Base-by-base conservation (phyloP, 2,329 filamentous ascomycete genomes). In the Diplodia scrobiculata region DNA sequence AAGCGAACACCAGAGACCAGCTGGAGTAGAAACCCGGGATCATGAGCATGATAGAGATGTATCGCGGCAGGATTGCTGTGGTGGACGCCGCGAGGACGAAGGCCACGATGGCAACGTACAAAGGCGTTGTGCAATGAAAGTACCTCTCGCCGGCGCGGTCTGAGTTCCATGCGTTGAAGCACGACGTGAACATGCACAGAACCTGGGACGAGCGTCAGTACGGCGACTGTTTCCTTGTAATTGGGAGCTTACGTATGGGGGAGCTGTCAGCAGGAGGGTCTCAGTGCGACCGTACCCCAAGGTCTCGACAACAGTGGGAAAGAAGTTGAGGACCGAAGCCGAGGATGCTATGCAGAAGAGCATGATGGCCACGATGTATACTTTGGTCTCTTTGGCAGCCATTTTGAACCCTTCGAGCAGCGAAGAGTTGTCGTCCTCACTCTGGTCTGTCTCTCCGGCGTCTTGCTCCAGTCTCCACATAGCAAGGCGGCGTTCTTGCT, bases 401-500 rank as follows among this genome's bases (percentile, higher is more conserved):
- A 50, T 14, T 7, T 36, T 50, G 58, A 62, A 62, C 0, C 45
- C 58, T 13, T 19, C 27, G 29, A 62, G 41, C n/a, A 62, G 45
- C 13, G 58, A 62, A 6, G 17, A 45, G 4, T 45, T 19, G 4
- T 34, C 45, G 7, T 50, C 58, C 19, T 62, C 58, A 17, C 27
- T 50, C 17, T 50, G 55, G 11, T 79, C 77, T 17, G 77, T 76
- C 66, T 77, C 72, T 2, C 77, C 77, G 4, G 78, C 72, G 50
- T 79, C 77, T 63, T 77, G 73, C 21, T 74, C 70, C 9, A 79
- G 69, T 1, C 77, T 72, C 48, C 72, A 78, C 7, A 73, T 70
- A 29, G 77, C 77, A 25, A 79, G 73, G 52, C 78, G 73, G 2
- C 76, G 72, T 65, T 79, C 77, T 65, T 75, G 73, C 29, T 78